Evolutionary conservation across 176 grass and related monocot species (phyloP).

Genomic region (Pharus latifolius): DNA sequence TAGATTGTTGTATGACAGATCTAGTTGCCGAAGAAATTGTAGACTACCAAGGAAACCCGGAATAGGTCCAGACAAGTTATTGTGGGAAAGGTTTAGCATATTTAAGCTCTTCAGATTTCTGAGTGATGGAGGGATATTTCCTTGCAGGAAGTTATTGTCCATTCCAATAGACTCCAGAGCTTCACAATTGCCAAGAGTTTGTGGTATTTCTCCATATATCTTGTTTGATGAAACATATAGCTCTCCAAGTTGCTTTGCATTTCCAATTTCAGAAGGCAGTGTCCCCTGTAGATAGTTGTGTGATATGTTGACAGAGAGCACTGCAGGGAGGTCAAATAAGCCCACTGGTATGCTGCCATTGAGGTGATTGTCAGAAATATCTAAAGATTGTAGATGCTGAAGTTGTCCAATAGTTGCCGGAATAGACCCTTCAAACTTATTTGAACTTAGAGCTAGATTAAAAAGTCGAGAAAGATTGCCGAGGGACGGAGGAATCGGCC

Average conservation of each 20-base stretch:
- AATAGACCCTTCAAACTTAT: not conserved
- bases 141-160: not conserved
- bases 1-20: conserved; percentile 13
- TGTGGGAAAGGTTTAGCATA: not conserved
- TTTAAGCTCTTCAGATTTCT: not conserved
- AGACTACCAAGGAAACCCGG: not conserved
- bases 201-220: not conserved
- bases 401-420: not conserved
- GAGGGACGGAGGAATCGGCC: not conserved
- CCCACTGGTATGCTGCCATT: not conserved
- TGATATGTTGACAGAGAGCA: conserved; percentile 2
- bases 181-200: not conserved
- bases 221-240: conserved; percentile 3
- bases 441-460: not conserved
- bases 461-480: not conserved
- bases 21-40: not conserved
- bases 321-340: not conserved
- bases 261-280: conserved; percentile 1
- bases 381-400: not conserved
- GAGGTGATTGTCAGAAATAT: not conserved
- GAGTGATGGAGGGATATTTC: not conserved
- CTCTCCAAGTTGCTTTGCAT: not conserved
- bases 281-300: not conserved
- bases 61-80: not conserved
- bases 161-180: not conserved